Evolutionary conservation across 2,329 filamentous ascomycete species (phyloP).

Genomic region (Fusarium pseudograminearum): DNA sequence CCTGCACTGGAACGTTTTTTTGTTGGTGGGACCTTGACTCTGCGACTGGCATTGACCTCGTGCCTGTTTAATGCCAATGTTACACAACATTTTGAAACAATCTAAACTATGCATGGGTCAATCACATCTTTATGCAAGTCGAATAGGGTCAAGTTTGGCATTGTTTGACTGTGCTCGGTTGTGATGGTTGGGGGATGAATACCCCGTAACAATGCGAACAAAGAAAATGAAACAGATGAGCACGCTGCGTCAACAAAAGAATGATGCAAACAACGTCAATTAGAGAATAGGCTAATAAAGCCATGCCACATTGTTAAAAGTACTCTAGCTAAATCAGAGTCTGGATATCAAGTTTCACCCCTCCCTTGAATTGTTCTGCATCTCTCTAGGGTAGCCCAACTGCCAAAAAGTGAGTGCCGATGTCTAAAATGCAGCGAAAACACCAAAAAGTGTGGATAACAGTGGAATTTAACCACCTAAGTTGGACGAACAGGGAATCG

Average conservation of each 20-base stretch:
- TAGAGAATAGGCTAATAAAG: accelerated
- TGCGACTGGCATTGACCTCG: constrained; percentile 8
- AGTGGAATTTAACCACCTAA: constrained; percentile 27
- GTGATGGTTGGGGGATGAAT: not conserved
- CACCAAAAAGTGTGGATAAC: constrained; percentile 23
- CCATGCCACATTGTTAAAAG: too few species aligned
- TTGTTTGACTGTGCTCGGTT: not conserved
- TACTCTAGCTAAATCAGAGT: not conserved
- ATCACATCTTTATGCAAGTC: not conserved
- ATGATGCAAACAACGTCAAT: not conserved
- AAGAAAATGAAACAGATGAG: accelerated
- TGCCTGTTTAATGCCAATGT: constrained; percentile 2
- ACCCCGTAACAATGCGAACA: too few species aligned
- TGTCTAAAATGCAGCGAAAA: not conserved
- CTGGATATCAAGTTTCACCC: accelerated
- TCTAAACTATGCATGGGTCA: not conserved
- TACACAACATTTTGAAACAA: not conserved
- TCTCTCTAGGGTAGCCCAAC: not conserved
- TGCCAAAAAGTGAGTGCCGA: not conserved
- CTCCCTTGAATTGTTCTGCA: accelerated
- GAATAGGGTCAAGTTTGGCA: not conserved
- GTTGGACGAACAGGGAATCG: constrained; percentile 41
- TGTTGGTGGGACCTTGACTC: not conserved
- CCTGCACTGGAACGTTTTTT: not conserved
- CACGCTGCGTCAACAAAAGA: not conserved